Base-by-base conservation (phyloP, 2,329 filamentous ascomycete species). In the Ascochyta lentis region DNA sequence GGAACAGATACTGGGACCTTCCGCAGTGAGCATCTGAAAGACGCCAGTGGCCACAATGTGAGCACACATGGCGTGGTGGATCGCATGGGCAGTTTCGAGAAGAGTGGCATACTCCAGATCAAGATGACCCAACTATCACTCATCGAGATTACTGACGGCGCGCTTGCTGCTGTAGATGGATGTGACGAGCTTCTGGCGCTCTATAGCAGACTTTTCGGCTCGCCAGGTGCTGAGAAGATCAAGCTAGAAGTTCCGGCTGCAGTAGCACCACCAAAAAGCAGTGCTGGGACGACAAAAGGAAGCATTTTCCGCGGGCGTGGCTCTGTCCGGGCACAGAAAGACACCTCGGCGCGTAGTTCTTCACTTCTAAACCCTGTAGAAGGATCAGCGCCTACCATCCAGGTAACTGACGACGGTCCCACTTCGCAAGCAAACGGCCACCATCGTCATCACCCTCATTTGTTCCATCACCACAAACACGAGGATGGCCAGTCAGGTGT, bases 71-170 rank as follows among this genome's bases (percentile, higher is more conserved):
- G 87, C 3, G 71, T 91, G 42, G 83, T 96, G 0, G 89, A 94
- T 62, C 86, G 90, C 40, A 91, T 97, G 86, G 89, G 92, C 59
- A 86, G 88, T 54, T 86, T 87, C 24, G 93, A 98, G 71, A 96
- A 92, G 70, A 91, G 93, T 73, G 85, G 86, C 44, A 88, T 99
- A 38, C 78, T 99, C n/a, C 91, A 98, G 74, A 87, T 97, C 58
- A 96, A 96, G 75, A 96, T 98, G 86, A 97, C 94, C 10, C 93
- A 98, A 69, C 81, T 99, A 56, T 84, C 90, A 4, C 83, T 99
- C 19, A 77, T 95, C 3, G 94, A 98, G 75, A 79, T 95, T 15
- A 79, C 91, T 3, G 92, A 97, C 71, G 92, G 92, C 1, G 87
- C 92, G 0, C 88, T 91, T 54, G 86, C 89, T 53, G 94, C 95